Percentiles rank a stretch among this genome's conserved stretches.
phyloP scores from a whole-genome alignment of 805 yeast species.

The Maudiozyma barnettii region DNA sequence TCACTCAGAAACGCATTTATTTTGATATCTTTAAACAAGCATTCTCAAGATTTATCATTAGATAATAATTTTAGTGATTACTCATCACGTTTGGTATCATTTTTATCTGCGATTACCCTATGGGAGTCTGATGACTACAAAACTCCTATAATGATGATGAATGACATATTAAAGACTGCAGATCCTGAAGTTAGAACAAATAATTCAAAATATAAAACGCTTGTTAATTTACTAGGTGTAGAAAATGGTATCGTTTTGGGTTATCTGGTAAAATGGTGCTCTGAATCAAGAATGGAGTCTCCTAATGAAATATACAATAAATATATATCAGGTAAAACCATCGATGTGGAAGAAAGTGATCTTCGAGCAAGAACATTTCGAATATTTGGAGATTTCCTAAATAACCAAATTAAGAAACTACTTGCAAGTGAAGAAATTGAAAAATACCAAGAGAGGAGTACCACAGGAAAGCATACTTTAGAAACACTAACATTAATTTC shows the following conservation, averaged over 20 bases:
- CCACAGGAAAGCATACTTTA: conserved; percentile 38
- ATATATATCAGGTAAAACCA: conserved; percentile 38
- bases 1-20: conserved; percentile 14
- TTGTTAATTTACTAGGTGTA: conserved; percentile 5
- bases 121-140: conserved; percentile 55
- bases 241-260: conserved; percentile 28
- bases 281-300: conserved; percentile 60
- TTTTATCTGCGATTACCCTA: conserved; percentile 42
- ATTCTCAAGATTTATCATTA: too few relatives aligned
- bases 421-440: conserved; percentile 37
- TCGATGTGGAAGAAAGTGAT: conserved; percentile 12
- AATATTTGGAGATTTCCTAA: conserved; percentile 65
- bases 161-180: conserved; percentile 18
- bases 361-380: conserved; percentile 42
- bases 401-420: conserved; percentile 44
- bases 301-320: conserved; percentile 47
- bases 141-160: conserved; percentile 44
- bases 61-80: not conserved
- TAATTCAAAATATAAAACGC: conserved; percentile 2
- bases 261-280: conserved; percentile 55
- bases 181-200: not conserved
- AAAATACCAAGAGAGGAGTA: conserved; percentile 33
- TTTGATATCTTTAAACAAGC: not conserved
- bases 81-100: not conserved
- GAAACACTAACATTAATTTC: conserved; percentile 39